Conservation (phyloP, 176 grass and related monocot genomes). For the Zea luxurians region DNA sequence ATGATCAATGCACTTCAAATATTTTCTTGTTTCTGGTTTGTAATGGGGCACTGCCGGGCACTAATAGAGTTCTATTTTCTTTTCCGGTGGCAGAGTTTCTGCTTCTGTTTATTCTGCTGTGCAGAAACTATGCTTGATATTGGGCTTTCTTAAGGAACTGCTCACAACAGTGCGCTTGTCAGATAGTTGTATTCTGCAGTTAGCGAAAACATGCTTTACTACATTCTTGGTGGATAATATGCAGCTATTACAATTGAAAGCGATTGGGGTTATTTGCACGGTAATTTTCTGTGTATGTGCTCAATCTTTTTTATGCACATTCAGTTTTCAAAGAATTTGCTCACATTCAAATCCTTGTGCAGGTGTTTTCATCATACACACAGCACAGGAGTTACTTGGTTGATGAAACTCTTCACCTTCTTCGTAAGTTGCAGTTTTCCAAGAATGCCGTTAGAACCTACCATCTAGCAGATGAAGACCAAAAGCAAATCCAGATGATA, state of each 20-base stretch:
- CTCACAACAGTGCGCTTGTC: slow-evolving; percentile 73
- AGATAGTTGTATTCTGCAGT: slow-evolving; percentile 94
- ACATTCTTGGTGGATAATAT: slow-evolving; percentile 96
- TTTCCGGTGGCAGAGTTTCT: slow-evolving; percentile 66
- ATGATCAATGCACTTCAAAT: slow-evolving; percentile 31
- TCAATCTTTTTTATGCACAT: slow-evolving; percentile 34
- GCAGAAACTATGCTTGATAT: slow-evolving; percentile 97
- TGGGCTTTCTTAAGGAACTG: slow-evolving; percentile 89
- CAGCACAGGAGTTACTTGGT: slow-evolving; percentile 87
- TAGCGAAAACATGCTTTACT: slow-evolving; percentile 97
- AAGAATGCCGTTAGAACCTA: slow-evolving; percentile 85
- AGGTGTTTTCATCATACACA: slow-evolving; percentile 89
- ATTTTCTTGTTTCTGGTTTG: slow-evolving; percentile 23
- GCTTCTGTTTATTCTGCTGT: slow-evolving; percentile 60
- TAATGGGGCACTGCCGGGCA: background rate
- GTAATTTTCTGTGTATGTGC: slow-evolving; percentile 50
- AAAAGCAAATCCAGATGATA: slow-evolving; percentile 99
- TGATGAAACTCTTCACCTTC: slow-evolving; percentile 93
- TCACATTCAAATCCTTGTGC: slow-evolving; percentile 41
- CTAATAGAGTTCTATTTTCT: slow-evolving; percentile 38
- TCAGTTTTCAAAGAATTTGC: slow-evolving; percentile 39
- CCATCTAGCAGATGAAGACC: slow-evolving; percentile 93
- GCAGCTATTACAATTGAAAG: slow-evolving; percentile 94
- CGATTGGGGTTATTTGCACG: slow-evolving; percentile 79
- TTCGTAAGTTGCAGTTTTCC: slow-evolving; percentile 89